Evolutionary conservation across 2,329 filamentous ascomycete genomes (phyloP).

Genomic region (Cordyceps farinosa): DNA sequence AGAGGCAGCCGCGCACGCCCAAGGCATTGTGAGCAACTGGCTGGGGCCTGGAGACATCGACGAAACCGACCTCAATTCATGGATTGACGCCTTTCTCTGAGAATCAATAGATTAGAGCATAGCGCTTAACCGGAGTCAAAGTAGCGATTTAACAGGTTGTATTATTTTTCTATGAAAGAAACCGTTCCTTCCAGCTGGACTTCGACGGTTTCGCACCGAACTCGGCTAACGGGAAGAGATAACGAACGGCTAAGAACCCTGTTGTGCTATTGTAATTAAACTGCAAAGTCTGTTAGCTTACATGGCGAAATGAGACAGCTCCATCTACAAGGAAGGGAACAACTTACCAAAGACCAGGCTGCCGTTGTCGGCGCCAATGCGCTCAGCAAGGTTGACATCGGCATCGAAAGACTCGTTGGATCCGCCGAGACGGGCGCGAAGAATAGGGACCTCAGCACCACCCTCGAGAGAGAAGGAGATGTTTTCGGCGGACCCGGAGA

Average conservation of each 20-base stretch:
- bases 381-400: constrained; percentile 55
- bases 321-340: too few species aligned
- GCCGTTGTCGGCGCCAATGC: constrained; percentile 52
- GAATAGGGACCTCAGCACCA: constrained; percentile 46
- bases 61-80: background rate
- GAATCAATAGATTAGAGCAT: background rate
- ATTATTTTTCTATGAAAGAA: background rate
- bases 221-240: too few species aligned
- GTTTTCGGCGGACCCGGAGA: constrained; percentile 43
- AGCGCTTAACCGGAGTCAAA: background rate
- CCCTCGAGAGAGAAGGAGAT: constrained; percentile 50
- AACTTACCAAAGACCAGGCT: constrained; percentile 35
- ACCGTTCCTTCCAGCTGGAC: too few species aligned
- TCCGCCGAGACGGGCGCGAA: constrained; percentile 47
- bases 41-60: background rate
- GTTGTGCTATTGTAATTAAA: too few species aligned
- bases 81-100: background rate
- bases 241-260: too few species aligned
- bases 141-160: background rate
- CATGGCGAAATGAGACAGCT: too few species aligned
- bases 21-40: background rate
- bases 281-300: too few species aligned
- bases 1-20: background rate
- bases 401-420: constrained; percentile 39
- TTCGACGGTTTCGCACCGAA: too few species aligned